Percentiles rank a stretch among this genome's conserved stretches.
Evolutionary conservation across 805 yeast species (phyloP).

Genomic region (Candida khao-thaluensis): DNA sequence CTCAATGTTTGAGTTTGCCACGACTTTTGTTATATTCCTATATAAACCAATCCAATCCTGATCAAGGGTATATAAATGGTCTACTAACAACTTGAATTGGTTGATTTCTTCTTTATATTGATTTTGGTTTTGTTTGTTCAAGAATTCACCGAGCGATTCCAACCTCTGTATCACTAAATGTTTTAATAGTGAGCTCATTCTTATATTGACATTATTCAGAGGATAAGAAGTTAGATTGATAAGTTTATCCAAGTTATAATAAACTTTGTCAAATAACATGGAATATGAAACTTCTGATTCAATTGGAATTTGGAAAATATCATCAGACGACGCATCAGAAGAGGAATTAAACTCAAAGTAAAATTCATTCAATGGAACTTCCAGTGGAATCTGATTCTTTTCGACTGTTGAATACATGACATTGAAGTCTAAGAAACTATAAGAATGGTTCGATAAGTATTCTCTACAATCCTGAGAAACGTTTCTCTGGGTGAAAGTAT

Average conservation of each 20-base stretch:
- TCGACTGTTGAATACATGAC: background rate
- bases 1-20: background rate
- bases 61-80: background rate
- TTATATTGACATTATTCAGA: constrained; percentile 6
- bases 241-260: background rate
- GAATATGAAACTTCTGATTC: background rate
- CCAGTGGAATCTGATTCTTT: background rate
- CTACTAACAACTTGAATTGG: background rate
- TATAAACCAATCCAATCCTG: constrained; percentile 7
- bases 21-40: background rate
- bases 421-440: constrained; percentile 4
- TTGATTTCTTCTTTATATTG: background rate
- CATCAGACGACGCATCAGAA: background rate
- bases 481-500: background rate
- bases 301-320: background rate
- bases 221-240: constrained; percentile 7
- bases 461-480: background rate
- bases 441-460: background rate
- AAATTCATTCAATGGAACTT: background rate
- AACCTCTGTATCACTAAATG: constrained; percentile 7
- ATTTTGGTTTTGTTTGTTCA: background rate
- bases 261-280: constrained; percentile 2
- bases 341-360: constrained; percentile 6
- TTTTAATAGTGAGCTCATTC: constrained; percentile 10
- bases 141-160: background rate